Evolutionary conservation across 345 rosid genomes (phyloP), one percentile per base, ranked within the genome.

Genomic region (Cochlearia excelsa): DNA sequence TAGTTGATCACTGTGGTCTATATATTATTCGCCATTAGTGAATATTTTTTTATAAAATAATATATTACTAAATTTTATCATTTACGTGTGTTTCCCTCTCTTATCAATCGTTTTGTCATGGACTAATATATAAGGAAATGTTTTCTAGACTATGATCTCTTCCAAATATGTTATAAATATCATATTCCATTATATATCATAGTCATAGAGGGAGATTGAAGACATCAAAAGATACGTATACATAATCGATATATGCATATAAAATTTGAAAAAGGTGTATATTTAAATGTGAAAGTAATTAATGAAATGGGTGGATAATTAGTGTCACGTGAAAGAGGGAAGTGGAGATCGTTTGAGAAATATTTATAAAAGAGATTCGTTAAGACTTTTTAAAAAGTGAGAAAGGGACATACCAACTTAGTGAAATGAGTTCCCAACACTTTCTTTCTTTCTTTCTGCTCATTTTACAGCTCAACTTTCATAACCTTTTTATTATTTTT

Each of bases 281-380:
- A 16, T 30, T 47, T 39, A 54, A 40, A 38, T 47, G 7, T 54
- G 57, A 61, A 54, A 61, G 73, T 68, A 39, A 42, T 49, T 41
- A 34, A 63, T 62, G 52, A 49, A 34, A 63, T 62, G 52, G 74
- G 68, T 62, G 74, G 58, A 62, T 57, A 62, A 55, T 63, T 62
- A 62, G 68, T 69, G 68, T 69, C 74, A 69, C 68, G 74, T 69
- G 74, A 69, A 69, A 62, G 63, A 62, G 57, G 30, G 63, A 54
- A 61, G 46, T 61, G 58, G 62, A 54, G 52, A 62, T 3, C 55
- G 68, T 55, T 60, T 54, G 59, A 69, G 68, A 62, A 69, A 52
- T 47, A 59, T 59, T 45, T 59, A 30, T 45, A 34, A 69, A 54
- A 69, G 53, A 69, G 68, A 62, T 69, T 69, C 74, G 68, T 56